Conservation (phyloP, 768 basidiomycete genomes). For the Lyophyllum decastes region DNA sequence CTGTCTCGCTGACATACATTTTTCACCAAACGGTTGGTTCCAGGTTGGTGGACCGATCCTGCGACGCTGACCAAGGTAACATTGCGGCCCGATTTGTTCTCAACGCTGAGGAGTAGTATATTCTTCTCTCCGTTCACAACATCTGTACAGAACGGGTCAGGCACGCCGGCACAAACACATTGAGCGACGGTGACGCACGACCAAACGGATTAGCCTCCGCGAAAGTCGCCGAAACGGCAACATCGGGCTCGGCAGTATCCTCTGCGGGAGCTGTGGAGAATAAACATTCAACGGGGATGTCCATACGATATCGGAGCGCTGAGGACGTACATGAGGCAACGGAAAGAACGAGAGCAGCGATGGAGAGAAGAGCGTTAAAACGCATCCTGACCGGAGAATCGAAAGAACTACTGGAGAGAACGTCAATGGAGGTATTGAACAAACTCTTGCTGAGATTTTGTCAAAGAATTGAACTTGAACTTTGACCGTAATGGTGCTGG, state of each 20-base stretch:
- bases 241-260: slow-evolving; percentile 51
- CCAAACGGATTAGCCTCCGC: slow-evolving; percentile 75
- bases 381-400: slow-evolving; percentile 17
- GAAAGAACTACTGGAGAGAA: background rate
- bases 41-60: slow-evolving; percentile 69
- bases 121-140: slow-evolving; percentile 86
- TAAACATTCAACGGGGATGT: background rate
- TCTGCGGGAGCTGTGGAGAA: slow-evolving; percentile 22
- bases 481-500: too few relatives aligned
- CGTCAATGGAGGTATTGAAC: background rate
- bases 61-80: slow-evolving; percentile 65
- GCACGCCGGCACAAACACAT: background rate
- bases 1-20: slow-evolving; percentile 53
- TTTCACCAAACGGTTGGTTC: slow-evolving; percentile 64
- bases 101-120: slow-evolving; percentile 59
- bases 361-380: slow-evolving; percentile 14
- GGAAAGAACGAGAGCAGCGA: slow-evolving; percentile 15
- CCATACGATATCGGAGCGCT: slow-evolving; percentile 4
- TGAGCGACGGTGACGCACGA: slow-evolving; percentile 48
- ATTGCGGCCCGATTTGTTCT: slow-evolving; percentile 76
- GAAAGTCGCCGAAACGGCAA: slow-evolving; percentile 58
- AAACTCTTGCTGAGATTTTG: background rate
- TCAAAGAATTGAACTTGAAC: background rate
- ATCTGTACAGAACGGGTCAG: slow-evolving; percentile 45
- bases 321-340: slow-evolving; percentile 20